Evolutionary conservation across 768 basidiomycete genomes (phyloP).

Genomic region (Lactifluus subvellereus): DNA sequence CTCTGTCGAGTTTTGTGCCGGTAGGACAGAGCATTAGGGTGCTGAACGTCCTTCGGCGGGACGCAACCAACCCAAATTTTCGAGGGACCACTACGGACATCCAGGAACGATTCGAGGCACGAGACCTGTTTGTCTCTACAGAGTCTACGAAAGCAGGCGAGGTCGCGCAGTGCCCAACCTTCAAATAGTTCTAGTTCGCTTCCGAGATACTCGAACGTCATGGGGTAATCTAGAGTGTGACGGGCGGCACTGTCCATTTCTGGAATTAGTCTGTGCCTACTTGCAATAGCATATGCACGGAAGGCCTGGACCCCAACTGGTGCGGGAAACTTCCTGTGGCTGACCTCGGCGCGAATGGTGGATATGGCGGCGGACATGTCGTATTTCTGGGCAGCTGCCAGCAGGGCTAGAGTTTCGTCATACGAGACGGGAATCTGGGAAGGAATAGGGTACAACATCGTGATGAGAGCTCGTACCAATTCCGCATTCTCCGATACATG

Average conservation of each 20-base stretch:
- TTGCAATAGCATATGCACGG: constrained; percentile 21
- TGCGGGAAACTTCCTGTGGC: neutral
- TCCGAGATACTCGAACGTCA: constrained; percentile 1
- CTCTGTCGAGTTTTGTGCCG: too few species aligned
- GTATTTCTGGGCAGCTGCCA: constrained; percentile 26
- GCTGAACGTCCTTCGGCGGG: neutral
- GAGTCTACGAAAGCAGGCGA: neutral
- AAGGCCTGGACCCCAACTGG: constrained; percentile 3
- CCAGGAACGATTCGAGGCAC: neutral
- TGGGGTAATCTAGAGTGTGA: neutral
- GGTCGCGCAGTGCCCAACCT: neutral
- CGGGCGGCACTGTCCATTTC: neutral
- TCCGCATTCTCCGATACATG: constrained; percentile 7
- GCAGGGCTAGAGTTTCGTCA: neutral
- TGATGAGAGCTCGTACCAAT: constrained; percentile 3
- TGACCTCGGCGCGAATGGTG: neutral
- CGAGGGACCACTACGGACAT: neutral
- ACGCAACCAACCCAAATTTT: neutral
- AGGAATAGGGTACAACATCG: constrained; percentile 16
- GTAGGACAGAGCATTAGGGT: neutral
- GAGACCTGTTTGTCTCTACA: neutral
- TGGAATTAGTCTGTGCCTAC: neutral
- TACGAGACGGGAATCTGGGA: constrained; percentile 1
- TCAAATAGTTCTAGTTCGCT: neutral
- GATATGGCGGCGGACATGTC: constrained; percentile 17